Percentiles rank a stretch among this genome's conserved stretches.
Evolutionary conservation across 2,329 filamentous ascomycete species (phyloP).

Genomic region (Lecanicillium sp.): DNA sequence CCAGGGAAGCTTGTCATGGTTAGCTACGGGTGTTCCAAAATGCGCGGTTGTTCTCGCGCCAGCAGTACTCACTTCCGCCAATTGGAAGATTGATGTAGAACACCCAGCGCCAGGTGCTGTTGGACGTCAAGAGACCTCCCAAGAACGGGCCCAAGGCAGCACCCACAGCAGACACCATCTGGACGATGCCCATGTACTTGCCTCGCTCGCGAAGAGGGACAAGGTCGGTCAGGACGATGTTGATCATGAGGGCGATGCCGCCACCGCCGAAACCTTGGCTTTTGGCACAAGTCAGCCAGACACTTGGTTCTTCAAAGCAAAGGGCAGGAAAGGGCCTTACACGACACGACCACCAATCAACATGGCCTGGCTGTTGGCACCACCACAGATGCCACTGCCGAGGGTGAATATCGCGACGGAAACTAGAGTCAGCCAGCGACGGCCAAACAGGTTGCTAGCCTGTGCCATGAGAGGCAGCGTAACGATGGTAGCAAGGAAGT

Average conservation of each 20-base stretch:
- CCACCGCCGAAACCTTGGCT: slow-evolving; percentile 38
- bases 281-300: no score
- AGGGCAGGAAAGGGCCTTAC: no score
- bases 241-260: slow-evolving; percentile 26
- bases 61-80: no score
- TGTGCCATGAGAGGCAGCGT: slow-evolving; percentile 44
- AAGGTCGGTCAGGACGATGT: slow-evolving; percentile 31
- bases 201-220: slow-evolving; percentile 39
- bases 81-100: slow-evolving; percentile 36
- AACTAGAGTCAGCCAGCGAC: slow-evolving; percentile 32
- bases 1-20: no score
- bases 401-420: slow-evolving; percentile 40
- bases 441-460: slow-evolving; percentile 43
- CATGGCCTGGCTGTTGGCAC: slow-evolving; percentile 32
- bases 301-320: no score
- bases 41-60: no score
- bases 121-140: slow-evolving; percentile 17
- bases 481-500: not conserved
- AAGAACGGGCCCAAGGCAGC: slow-evolving; percentile 24
- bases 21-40: no score
- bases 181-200: slow-evolving; percentile 30
- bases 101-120: slow-evolving; percentile 31
- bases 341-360: slow-evolving; percentile 42
- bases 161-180: slow-evolving; percentile 26
- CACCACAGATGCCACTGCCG: slow-evolving; percentile 44